Evolutionary conservation across 768 basidiomycete genomes (phyloP), one percentile per base, ranked within the genome.

Genomic region (Chalciporus piperatus): DNA sequence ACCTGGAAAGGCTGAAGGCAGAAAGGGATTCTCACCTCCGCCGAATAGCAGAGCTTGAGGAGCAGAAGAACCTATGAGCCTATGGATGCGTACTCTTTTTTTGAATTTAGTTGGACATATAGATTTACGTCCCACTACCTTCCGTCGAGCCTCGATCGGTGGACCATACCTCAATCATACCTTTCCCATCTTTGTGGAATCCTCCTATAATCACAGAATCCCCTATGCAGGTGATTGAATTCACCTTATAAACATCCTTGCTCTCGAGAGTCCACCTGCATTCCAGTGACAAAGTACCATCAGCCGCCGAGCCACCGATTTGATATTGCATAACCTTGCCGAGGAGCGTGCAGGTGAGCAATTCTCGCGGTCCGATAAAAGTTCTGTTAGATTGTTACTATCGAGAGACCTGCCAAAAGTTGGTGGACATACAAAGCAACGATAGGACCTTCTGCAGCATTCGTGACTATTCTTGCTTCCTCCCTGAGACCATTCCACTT

Each of bases 401-500:
- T 27, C 27, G 27, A 41, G 55, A 37, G 19, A 37, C 17, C 22
- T 28, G 19, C 30, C 32, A 47, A 27, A 27, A 19, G 14, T n/a
- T 2, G 8, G 17, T 25, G 14, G 32, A 28, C 22, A 8, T 65
- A 89, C 90, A 87, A 55, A 10, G 81, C 80, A 41, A 88, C 86
- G 25, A 92, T 71, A 20, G 90, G 90, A 1, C 89, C 90, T 52
- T 87, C 80, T 2, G 84, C 85, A 16, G 83, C 73, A 50, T 83
- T 78, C 39, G 70, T 56, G 25, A 78, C 59, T 38, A 76, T 44
- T 19, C 76, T 76, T 40, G 74, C 74, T 1, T 77, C 74, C 22
- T 63, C 66, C 43, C 75, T 73, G 20, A 91, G 69, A 3, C 91
- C 90, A 53, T 82, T 80, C 89, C 91, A 92, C 59, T 81, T 87